Base-by-base conservation (phyloP, 331 rosid genomes). In the Saraca asoca region DNA sequence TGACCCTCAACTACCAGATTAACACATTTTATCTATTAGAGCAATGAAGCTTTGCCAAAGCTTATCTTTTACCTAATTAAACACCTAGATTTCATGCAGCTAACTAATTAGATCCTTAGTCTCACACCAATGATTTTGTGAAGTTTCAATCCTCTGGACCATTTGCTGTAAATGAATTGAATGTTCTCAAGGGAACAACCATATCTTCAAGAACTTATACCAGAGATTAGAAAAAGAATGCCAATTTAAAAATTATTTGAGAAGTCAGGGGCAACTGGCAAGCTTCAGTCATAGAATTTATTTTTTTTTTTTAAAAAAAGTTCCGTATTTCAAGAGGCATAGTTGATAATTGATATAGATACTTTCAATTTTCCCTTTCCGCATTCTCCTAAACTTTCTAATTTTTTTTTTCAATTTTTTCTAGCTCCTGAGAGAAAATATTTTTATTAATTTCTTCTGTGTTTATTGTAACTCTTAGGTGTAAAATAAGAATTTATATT, bases 1-100 rank as follows among this genome's bases (percentile, higher is more conserved):
- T n/a, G 90, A 88, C 85, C 69, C 68, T 85, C 81, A 78, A 82
- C 89, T 69, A 75, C 88, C 78, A 49, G 39, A 80, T 68, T 76
- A 64, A 65, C 63, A 64, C 57, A 67, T 77, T 46, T 56, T 45
- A 64, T 64, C 82, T 53, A 70, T 53, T 24, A 35, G 61, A 78
- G 43, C 56, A 49, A 41, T 49, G 65, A 31, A 72, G 51, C 72
- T 71, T 79, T 70, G 66, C 60, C 62, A 79, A 74, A 64, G 68
- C 69, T 68, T 75, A 67, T 48, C 31, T 71, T 76, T 75, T 57
- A 69, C 83, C 82, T 71, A 75, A 80, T 52, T 73, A 74, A 60
- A 61, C 41, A 48, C 58, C 86, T 78, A 63, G 83, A 86, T 71
- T 43, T 51, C 39, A 60, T 12, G 31, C 43, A 11, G 37, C 50